phyloP scores from a whole-genome alignment of 2,329 filamentous ascomycete species.

The Penicillium sp. region DNA sequence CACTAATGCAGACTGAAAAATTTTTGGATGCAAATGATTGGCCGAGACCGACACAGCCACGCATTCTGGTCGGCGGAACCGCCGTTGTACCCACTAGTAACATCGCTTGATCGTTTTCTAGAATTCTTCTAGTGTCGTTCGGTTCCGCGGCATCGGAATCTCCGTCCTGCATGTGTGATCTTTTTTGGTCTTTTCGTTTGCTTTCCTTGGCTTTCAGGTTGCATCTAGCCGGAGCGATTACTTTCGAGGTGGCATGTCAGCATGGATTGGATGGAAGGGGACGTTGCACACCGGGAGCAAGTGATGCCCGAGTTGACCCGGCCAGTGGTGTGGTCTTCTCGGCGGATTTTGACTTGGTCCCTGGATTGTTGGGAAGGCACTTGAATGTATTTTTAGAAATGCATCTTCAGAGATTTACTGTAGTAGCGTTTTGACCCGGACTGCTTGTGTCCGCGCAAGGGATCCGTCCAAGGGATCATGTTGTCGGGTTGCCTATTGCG shows the following conservation, averaged over 20 bases:
- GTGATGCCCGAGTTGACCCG: too few species aligned
- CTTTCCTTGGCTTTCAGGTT: neutral
- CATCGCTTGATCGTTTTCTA: conserved; percentile 11
- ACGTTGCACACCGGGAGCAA: too few species aligned
- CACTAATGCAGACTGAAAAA: conserved; percentile 21
- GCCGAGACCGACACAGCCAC: conserved; percentile 18
- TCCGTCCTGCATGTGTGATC: conserved; percentile 3
- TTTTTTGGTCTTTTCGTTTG: neutral
- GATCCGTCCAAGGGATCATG: too few species aligned
- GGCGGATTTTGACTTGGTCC: too few species aligned
- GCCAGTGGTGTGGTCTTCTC: too few species aligned
- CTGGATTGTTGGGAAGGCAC: too few species aligned
- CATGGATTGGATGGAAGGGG: neutral
- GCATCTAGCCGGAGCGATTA: neutral
- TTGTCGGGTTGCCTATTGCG: too few species aligned
- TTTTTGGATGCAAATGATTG: conserved; percentile 19
- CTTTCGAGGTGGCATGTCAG: neutral
- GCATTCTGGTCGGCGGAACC: conserved; percentile 6
- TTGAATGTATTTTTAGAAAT: too few species aligned
- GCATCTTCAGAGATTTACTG: too few species aligned
- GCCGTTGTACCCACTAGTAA: conserved; percentile 4
- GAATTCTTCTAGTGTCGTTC: conserved; percentile 15
- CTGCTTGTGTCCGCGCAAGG: too few species aligned
- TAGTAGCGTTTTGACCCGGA: too few species aligned
- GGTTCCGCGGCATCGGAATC: conserved; percentile 14